A percentile compares a stretch with the other conserved stretches of the same genome.
These are phyloP conservation scores for Plectosphaerella cucumerina DNA, from an alignment of 2,329 filamentous ascomycete genomes.

Conservation along the genomic window DNA sequence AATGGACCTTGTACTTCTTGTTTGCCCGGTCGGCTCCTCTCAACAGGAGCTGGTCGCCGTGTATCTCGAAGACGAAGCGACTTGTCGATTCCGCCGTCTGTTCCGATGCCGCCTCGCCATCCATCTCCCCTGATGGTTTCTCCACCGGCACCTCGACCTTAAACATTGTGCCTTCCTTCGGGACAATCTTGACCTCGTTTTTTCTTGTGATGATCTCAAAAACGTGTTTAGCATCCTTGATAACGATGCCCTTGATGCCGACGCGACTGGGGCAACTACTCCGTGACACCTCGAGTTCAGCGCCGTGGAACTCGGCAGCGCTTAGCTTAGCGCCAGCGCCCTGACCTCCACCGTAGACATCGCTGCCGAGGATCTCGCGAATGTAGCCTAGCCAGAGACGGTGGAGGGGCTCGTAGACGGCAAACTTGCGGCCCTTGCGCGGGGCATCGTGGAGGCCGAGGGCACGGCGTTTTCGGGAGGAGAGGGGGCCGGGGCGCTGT, in stretches of 20 bases:
- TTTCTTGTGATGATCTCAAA: constrained; percentile 77
- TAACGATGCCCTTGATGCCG: constrained; percentile 79
- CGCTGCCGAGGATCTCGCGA: constrained; percentile 69
- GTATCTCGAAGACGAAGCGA: constrained; percentile 73
- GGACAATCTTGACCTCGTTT: constrained; percentile 71
- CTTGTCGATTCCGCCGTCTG: constrained; percentile 17
- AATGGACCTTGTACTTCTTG: constrained; percentile 87
- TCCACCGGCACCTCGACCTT: constrained; percentile 61
- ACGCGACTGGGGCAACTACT: constrained; percentile 79
- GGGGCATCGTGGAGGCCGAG: constrained; percentile 73
- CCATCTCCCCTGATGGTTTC: background rate
- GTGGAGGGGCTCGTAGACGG: constrained; percentile 73
- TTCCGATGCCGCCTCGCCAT: constrained; percentile 2
- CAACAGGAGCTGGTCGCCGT: constrained; percentile 82
- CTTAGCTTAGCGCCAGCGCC: constrained; percentile 69
- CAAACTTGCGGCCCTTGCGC: constrained; percentile 63
- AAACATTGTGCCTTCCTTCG: constrained; percentile 89
- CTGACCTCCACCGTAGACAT: constrained; percentile 51
- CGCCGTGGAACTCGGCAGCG: constrained; percentile 89
- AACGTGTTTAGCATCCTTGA: constrained; percentile 81
- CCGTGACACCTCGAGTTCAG: constrained; percentile 74
- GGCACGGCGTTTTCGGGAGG: constrained; percentile 70
- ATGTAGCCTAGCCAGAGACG: constrained; percentile 81
- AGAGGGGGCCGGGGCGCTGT: constrained; percentile 63
- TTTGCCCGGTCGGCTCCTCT: constrained; percentile 81